Evolutionary conservation across 1,284 basidiomycete genomes (phyloP).

Genomic region (Cutaneotrichosporon arboriforme): DNA sequence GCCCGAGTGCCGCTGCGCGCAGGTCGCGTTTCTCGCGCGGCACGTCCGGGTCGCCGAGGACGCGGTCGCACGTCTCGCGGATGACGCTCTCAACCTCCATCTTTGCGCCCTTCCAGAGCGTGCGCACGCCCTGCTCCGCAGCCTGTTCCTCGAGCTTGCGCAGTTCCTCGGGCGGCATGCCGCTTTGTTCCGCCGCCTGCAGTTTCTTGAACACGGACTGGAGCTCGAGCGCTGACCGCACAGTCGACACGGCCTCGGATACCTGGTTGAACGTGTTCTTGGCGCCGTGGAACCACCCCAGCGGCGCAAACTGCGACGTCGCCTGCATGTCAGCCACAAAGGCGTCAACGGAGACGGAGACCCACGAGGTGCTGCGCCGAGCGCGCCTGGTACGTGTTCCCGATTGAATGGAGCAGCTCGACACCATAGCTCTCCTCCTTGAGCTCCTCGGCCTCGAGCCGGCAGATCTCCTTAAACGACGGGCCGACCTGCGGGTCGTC

Average conservation of each 20-base stretch:
- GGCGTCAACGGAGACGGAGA: background rate
- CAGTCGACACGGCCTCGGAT: slow-evolving; percentile 75
- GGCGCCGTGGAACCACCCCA: slow-evolving; percentile 84
- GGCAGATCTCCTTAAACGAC: slow-evolving; percentile 60
- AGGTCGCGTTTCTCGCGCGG: slow-evolving; percentile 60
- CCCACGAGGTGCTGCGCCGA: slow-evolving; percentile 53
- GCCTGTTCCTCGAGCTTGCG: slow-evolving; percentile 90
- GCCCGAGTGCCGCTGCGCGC: slow-evolving; percentile 73
- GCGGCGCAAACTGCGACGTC: slow-evolving; percentile 50
- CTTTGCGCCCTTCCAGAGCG: slow-evolving; percentile 68
- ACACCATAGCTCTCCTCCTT: slow-evolving; percentile 88
- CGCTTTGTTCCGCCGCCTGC: slow-evolving; percentile 82
- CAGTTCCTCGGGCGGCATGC: slow-evolving; percentile 78
- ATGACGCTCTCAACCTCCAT: slow-evolving; percentile 63
- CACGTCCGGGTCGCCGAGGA: slow-evolving; percentile 55
- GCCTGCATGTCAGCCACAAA: slow-evolving; percentile 52
- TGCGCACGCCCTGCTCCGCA: slow-evolving; percentile 86
- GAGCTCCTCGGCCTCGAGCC: slow-evolving; percentile 80
- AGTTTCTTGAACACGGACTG: slow-evolving; percentile 95
- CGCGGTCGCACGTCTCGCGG: slow-evolving; percentile 84
- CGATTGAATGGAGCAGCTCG: slow-evolving; percentile 85
- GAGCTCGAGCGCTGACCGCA: slow-evolving; percentile 68
- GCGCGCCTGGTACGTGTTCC: slow-evolving; percentile 81
- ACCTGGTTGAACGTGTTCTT: slow-evolving; percentile 91
- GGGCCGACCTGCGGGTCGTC: slow-evolving; percentile 60